Evolutionary conservation across 2,329 filamentous ascomycete species (phyloP), one percentile per base, ranked within the genome.

Genomic region (Pyrenophora tritici-repentis): DNA sequence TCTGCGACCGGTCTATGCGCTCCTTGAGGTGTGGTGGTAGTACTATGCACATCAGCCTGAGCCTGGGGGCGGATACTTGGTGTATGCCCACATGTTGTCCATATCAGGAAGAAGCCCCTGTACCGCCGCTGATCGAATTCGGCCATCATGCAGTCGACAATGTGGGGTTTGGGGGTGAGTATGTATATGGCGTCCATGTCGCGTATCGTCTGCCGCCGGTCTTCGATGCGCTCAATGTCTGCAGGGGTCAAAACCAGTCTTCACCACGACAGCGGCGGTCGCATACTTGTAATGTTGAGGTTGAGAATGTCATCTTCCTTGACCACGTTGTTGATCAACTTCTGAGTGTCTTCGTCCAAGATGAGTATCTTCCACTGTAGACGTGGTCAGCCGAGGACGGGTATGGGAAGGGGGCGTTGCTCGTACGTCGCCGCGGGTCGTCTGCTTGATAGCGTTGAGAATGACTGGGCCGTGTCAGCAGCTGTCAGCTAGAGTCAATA

Each of bases 221-320:
- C 86, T 79, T 97, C 92, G 76, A 99, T 95, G 69, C 85, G 85
- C 80, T 97, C 93, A 74, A 99, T 93, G 76, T 96, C 92, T 96
- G 74, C 48, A 55, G 35, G 32, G 7, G 67, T 76, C 64, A 75
- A 70, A 54, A 48, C 13, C 16, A 26, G 35, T 26, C 24, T 31
- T 37, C 24, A 26, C 6, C 32, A 17, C 22, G 22, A 26, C 37
- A 41, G 8, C 37, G 22, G 37, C 12, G 37, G 36, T 22, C 43
- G 65, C 87, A 72, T 82, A 96, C 92, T 96, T 62, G 92, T 93
- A 75, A 99, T 90, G 73, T 96, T 96, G 76, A 91, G 86, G 73
- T 96, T 95, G 76, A 99, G 87, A 62, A 99, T 95, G 68, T 97
- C 91, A 84, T 99, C 93, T 79, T 97, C 89, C 68, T 91, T 93